Evolutionary conservation across 306 rosid genomes (phyloP).

Genomic region (Biancaea sappan): DNA sequence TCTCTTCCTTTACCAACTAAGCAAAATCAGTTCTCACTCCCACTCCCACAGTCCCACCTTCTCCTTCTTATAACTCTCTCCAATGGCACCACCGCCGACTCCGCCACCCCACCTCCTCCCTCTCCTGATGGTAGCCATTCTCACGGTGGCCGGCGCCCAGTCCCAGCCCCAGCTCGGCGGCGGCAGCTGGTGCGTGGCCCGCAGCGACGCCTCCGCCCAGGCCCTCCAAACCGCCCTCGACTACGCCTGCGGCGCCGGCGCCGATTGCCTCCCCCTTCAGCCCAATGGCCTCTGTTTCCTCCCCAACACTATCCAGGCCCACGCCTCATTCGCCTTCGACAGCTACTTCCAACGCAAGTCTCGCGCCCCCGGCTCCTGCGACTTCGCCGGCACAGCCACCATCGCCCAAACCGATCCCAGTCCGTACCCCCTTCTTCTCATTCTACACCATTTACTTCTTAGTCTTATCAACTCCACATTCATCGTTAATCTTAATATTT

Average conservation of each 20-base stretch:
- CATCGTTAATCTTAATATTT: too few species aligned
- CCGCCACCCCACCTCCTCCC: conserved; percentile 15
- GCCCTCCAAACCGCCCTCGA: conserved; percentile 75
- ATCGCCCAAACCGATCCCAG: conserved; percentile 88
- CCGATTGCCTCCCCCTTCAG: conserved; percentile 70
- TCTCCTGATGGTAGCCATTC: neutral
- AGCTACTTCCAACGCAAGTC: conserved; percentile 63
- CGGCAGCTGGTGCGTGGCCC: conserved; percentile 74
- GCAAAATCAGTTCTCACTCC: conserved; percentile 23
- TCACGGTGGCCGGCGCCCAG: neutral
- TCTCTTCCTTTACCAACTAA: conserved; percentile 61
- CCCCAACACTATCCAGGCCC: conserved; percentile 92
- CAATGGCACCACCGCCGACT: conserved; percentile 51
- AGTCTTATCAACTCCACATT: too few species aligned
- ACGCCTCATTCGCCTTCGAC: conserved; percentile 90
- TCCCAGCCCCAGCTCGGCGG: conserved; percentile 4
- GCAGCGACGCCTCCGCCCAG: conserved; percentile 62
- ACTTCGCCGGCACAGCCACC: conserved; percentile 75
- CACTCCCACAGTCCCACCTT: too few species aligned
- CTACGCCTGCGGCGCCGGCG: conserved; percentile 79
- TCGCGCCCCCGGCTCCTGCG: conserved; percentile 82
- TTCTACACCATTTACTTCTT: neutral
- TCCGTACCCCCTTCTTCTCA: neutral
- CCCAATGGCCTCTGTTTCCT: conserved; percentile 73
- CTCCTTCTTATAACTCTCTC: conserved; percentile 42